Evolutionary conservation across 306 rosid genomes (phyloP), one percentile per base, ranked within the genome.

Genomic region (Gastrolobium villosum): DNA sequence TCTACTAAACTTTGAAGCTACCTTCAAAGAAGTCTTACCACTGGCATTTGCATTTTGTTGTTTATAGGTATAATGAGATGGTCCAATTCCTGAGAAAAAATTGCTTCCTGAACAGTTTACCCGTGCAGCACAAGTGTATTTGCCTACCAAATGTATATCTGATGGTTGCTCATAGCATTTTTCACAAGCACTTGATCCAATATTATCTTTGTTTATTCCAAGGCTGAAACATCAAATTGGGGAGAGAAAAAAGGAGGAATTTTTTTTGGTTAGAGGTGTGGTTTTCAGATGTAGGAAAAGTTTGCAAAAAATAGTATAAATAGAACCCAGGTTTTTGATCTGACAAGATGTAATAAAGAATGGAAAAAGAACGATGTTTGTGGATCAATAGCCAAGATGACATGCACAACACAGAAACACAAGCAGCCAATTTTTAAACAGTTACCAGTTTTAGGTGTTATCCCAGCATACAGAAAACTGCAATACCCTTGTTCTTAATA

Each of bases 101-200:
- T 78, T 79, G 79, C 66, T 76, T 46, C 67, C 64, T 2, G 70
- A 78, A 77, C 71, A 40, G 60, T 86, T 80, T 61, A 9, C 53
- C 59, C 28, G 13, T 53, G 77, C 79, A 45, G 78, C 78, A 72
- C 62, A 65, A 65, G 60, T 65, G 71, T 77, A 70, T 35, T 72
- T 81, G 56, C 57, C 78, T 67, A 40, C 75, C 71, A 83, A 75
- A 75, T 79, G 60, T 55, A 50, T 40, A 75, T 55, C 67, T 37
- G 87, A 71, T 10, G 65, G 77, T 82, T 74, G 66, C 85, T 79
- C 83, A 31, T 60, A 49, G 67, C 77, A 84, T n/a, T 64, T 84
- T 78, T 78, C 85, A 71, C 30, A 80, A 67, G 74, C 82, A 56
- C 79, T 67, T 50, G 87, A 59, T 72, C 81, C 83, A 62, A 67